phyloP scores from a whole-genome alignment of 352 stramenopile genomes.

The Phytophthora nicotianae region DNA sequence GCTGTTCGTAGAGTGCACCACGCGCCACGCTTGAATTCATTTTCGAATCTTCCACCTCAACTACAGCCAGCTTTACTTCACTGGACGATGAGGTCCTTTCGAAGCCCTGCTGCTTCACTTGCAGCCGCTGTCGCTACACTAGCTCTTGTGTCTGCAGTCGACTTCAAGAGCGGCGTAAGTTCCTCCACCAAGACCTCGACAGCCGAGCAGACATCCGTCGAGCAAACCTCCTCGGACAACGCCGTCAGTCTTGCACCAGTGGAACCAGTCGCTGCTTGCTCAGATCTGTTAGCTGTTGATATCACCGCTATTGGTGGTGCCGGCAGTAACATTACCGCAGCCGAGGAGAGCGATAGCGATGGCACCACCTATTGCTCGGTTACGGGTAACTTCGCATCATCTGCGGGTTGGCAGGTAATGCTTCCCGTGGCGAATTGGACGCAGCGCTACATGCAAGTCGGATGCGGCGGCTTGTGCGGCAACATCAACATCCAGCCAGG shows the following conservation, averaged over 20 bases:
- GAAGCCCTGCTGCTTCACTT: background rate
- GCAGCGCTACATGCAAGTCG: constrained; percentile 48
- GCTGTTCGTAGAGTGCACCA: constrained; percentile 17
- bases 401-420: constrained; percentile 35
- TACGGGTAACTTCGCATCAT: constrained; percentile 23
- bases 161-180: constrained; percentile 12
- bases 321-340: constrained; percentile 34
- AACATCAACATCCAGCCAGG: constrained; percentile 30
- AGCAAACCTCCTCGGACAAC: constrained; percentile 17
- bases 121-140: constrained; percentile 1
- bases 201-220: constrained; percentile 5
- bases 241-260: constrained; percentile 28
- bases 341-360: constrained; percentile 29
- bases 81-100: constrained; percentile 15
- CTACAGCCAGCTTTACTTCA: background rate
- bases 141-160: constrained; percentile 1
- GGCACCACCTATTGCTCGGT: constrained; percentile 40
- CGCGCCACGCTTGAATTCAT: constrained; percentile 3
- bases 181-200: constrained; percentile 7
- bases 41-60: constrained; percentile 16
- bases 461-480: constrained; percentile 47
- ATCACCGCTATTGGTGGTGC: constrained; percentile 29
- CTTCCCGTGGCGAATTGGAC: constrained; percentile 47
- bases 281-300: constrained; percentile 32
- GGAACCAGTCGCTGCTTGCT: constrained; percentile 27